Percentiles rank a stretch among this genome's conserved stretches.
Evolutionary conservation across 345 rosid genomes (phyloP).

Genomic region (Brassica incana): DNA sequence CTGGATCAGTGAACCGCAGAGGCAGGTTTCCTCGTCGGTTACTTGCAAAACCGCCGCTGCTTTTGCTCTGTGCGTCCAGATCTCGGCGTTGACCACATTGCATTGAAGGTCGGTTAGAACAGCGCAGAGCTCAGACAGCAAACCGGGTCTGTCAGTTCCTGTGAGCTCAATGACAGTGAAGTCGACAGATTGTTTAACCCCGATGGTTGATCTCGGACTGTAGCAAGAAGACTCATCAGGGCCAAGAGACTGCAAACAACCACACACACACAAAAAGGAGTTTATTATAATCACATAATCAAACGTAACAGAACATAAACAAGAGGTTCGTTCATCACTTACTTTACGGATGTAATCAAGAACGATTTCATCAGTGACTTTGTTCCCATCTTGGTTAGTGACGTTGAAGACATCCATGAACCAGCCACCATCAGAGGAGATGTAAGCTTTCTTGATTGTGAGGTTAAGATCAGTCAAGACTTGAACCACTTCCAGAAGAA

Average conservation of each 20-base stretch:
- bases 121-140: constrained; percentile 85
- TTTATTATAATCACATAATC: constrained; percentile 8
- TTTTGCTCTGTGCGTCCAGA: constrained; percentile 87
- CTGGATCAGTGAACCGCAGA: constrained; percentile 61
- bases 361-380: constrained; percentile 65
- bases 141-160: constrained; percentile 82
- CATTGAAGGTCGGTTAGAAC: constrained; percentile 76
- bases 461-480: constrained; percentile 88
- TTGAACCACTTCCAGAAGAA: constrained; percentile 91
- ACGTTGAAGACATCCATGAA: constrained; percentile 98
- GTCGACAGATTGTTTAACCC: constrained; percentile 64
- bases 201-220: constrained; percentile 60
- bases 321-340: constrained; percentile 24
- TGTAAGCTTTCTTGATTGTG: constrained; percentile 80
- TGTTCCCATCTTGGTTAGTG: constrained; percentile 83
- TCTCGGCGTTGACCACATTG: constrained; percentile 75
- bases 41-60: constrained; percentile 93
- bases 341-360: constrained; percentile 77
- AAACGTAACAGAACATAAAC: not conserved
- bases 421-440: constrained; percentile 96
- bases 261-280: constrained; percentile 15
- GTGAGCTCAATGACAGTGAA: constrained; percentile 79
- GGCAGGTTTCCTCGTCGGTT: constrained; percentile 64
- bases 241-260: constrained; percentile 61
- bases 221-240: constrained; percentile 60